These are phyloP conservation scores for Pestalotiopsis sp. DNA, from an alignment of 2,329 filamentous ascomycete species.

Conservation along the genomic window DNA sequence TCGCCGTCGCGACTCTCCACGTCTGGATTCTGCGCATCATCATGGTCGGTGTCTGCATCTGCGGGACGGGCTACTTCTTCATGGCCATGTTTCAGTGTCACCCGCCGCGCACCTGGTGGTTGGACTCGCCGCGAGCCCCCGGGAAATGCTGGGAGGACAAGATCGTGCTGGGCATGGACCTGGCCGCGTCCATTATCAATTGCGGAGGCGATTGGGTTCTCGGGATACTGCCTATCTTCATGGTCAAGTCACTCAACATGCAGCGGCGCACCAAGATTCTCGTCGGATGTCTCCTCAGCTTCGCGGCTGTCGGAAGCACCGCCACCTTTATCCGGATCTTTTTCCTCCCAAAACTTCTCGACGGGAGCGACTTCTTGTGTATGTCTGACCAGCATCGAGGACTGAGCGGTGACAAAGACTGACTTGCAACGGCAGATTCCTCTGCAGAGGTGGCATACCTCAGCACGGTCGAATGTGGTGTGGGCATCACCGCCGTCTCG, in stretches of 20 bases:
- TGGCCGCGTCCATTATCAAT: conserved; percentile 8
- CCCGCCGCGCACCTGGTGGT: conserved; percentile 11
- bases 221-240: conserved; percentile 11
- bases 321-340: conserved; percentile 3
- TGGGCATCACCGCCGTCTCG: conserved; percentile 8
- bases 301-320: conserved; percentile 12
- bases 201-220: conserved; percentile 10
- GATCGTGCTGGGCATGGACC: background rate
- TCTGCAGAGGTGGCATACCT: conserved; percentile 7
- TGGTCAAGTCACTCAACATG: conserved; percentile 11
- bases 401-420: background rate
- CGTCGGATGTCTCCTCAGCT: conserved; percentile 11
- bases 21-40: conserved; percentile 1
- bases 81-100: conserved; percentile 10
- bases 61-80: conserved; percentile 10
- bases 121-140: conserved; percentile 7
- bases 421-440: background rate
- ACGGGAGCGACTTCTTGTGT: conserved; percentile 16
- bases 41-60: background rate
- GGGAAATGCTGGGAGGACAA: conserved; percentile 13
- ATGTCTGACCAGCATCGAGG: background rate
- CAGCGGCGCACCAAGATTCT: conserved; percentile 8
- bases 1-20: conserved; percentile 8
- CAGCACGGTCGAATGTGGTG: conserved; percentile 1
- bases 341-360: background rate